These are phyloP conservation scores for Claviceps cyperi DNA, from an alignment of 2,329 filamentous ascomycete species.

Conservation along the genomic window DNA sequence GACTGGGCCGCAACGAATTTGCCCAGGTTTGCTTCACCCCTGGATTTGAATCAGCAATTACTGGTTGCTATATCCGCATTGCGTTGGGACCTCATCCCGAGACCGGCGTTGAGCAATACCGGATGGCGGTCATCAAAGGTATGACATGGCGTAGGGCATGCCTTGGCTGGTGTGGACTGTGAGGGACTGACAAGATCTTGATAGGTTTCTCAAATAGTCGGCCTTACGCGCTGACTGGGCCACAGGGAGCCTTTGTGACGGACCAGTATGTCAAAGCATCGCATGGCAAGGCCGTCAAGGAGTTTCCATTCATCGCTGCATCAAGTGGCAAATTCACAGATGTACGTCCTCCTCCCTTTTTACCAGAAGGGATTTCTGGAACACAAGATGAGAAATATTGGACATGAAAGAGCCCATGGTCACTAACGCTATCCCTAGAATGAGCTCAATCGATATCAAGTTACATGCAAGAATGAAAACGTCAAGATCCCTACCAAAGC, in stretches of 20 bases:
- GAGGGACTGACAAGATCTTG: neutral
- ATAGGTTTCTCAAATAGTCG: conserved; percentile 63
- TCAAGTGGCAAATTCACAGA: conserved; percentile 80
- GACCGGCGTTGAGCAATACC: conserved; percentile 64
- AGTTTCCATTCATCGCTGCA: conserved; percentile 82
- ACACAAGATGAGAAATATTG: too few relatives aligned
- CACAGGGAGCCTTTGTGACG: conserved; percentile 65
- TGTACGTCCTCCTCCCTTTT: conserved; percentile 27
- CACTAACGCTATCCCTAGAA: conserved; percentile 29
- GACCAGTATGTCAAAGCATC: conserved; percentile 73
- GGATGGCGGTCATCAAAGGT: conserved; percentile 82
- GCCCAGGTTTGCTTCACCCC: conserved; percentile 88
- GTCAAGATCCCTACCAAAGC: conserved; percentile 61
- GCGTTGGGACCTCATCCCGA: conserved; percentile 64
- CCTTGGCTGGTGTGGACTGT: neutral
- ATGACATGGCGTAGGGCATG: conserved; percentile 8
- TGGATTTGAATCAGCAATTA: conserved; percentile 68
- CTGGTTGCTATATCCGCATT: conserved; percentile 73
- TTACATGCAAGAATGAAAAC: conserved; percentile 57
- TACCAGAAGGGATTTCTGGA: neutral
- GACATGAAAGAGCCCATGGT: too few relatives aligned
- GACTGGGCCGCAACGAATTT: conserved; percentile 75
- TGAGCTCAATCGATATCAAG: conserved; percentile 72
- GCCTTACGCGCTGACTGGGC: conserved; percentile 70
- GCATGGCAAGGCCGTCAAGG: conserved; percentile 68